Percentiles rank a stretch among this genome's conserved stretches.
Conservation (phyloP, 495 filamentous ascomycete species). For the Terfezia claveryi region DNA sequence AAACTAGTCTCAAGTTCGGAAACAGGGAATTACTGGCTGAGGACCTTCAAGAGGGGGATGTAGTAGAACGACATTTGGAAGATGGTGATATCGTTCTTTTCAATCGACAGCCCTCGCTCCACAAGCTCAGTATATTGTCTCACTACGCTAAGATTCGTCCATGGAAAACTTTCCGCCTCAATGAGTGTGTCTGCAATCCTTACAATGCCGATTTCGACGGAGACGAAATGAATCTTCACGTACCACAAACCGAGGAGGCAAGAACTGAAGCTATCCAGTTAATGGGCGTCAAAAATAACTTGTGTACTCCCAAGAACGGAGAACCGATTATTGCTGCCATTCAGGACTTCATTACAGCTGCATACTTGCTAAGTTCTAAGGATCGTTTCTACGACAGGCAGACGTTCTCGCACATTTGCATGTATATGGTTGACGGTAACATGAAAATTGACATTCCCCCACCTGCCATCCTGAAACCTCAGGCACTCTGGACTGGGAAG, state of each 20-base stretch:
- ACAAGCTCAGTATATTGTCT: slow-evolving; percentile 93
- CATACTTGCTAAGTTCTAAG: slow-evolving; percentile 78
- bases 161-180: slow-evolving; percentile 88
- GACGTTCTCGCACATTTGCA: slow-evolving; percentile 69
- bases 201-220: slow-evolving; percentile 99
- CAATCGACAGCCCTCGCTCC: slow-evolving; percentile 91
- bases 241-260: slow-evolving; percentile 94
- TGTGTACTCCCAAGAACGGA: slow-evolving; percentile 89
- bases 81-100: slow-evolving; percentile 95
- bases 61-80: slow-evolving; percentile 83
- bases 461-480: slow-evolving; percentile 64
- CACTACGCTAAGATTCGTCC: slow-evolving; percentile 73
- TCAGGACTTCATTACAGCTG: slow-evolving; percentile 93
- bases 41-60: slow-evolving; percentile 56
- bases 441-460: slow-evolving; percentile 65
- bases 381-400: slow-evolving; percentile 77
- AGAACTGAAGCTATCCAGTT: slow-evolving; percentile 83
- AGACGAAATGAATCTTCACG: slow-evolving; percentile 97
- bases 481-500: slow-evolving; percentile 89
- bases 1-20: slow-evolving; percentile 53
- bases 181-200: slow-evolving; percentile 93
- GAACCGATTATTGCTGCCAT: slow-evolving; percentile 96
- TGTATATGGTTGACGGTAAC: slow-evolving; percentile 76
- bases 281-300: slow-evolving; percentile 95
- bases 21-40: slow-evolving; percentile 42